Percentiles rank a stretch among this genome's conserved stretches.
These are phyloP conservation scores for Vigna hirtella DNA, from an alignment of 306 rosid genomes.

Conservation along the genomic window DNA sequence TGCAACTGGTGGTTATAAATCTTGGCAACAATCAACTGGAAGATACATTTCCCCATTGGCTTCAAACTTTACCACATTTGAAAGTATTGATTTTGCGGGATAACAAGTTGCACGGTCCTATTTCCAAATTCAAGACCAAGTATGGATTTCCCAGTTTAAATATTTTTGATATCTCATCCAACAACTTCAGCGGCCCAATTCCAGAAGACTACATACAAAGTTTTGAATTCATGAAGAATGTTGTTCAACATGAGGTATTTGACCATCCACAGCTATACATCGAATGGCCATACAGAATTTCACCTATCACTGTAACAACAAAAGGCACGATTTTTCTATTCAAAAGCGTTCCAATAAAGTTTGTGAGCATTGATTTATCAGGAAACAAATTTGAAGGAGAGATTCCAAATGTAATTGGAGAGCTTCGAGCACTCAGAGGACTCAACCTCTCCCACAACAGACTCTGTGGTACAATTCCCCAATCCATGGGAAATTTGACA, in stretches of 20 bases:
- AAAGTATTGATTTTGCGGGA: slow-evolving; percentile 1
- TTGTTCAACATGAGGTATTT: neutral
- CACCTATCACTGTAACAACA: slow-evolving; percentile 22
- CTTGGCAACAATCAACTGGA: neutral
- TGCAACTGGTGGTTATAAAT: rapidly evolving
- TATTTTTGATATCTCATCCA: slow-evolving; percentile 36
- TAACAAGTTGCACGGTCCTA: slow-evolving; percentile 43
- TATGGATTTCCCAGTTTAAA: neutral
- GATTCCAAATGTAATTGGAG: too few relatives aligned
- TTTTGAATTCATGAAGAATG: slow-evolving; percentile 39
- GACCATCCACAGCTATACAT: neutral
- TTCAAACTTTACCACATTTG: slow-evolving; percentile 2
- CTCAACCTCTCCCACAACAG: slow-evolving; percentile 49
- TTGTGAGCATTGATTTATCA: too few relatives aligned
- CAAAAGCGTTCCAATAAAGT: too few relatives aligned
- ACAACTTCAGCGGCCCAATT: slow-evolving; percentile 44
- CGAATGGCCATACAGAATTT: neutral
- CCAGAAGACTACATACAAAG: slow-evolving; percentile 27
- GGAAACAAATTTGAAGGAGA: too few relatives aligned
- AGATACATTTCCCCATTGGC: neutral
- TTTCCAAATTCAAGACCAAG: neutral
- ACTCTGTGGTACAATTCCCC: slow-evolving; percentile 43
- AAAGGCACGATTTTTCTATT: too few relatives aligned
- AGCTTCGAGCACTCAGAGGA: slow-evolving; percentile 9
- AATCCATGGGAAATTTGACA: slow-evolving; percentile 39